Evolutionary conservation across 2,329 filamentous ascomycete genomes (phyloP).

Genomic region (Penicillium sp.): DNA sequence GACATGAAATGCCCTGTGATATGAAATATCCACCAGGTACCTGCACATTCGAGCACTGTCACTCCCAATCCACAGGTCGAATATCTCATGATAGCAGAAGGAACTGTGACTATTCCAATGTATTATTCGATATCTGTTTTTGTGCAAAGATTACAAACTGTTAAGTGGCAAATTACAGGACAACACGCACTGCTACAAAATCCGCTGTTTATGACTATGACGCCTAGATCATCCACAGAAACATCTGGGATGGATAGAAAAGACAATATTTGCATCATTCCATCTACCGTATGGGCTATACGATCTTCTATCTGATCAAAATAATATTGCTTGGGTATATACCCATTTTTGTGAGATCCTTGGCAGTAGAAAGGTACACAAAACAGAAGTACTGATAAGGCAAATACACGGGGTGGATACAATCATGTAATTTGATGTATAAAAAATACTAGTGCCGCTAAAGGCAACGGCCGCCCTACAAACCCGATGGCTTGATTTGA

Average conservation of each 20-base stretch:
- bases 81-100: slow-evolving; percentile 3
- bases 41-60: slow-evolving; percentile 12
- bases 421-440: no score
- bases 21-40: slow-evolving; percentile 17
- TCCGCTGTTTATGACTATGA: slow-evolving; percentile 5
- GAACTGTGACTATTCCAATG: slow-evolving; percentile 4
- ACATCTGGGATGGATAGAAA: slow-evolving; percentile 9
- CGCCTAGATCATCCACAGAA: slow-evolving; percentile 7
- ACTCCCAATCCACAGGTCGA: slow-evolving; percentile 11
- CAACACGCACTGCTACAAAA: slow-evolving; percentile 6
- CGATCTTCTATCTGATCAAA: neutral
- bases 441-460: no score
- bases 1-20: slow-evolving; percentile 19
- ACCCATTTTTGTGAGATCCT: slow-evolving; percentile 11
- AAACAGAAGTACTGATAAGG: slow-evolving; percentile 3
- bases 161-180: slow-evolving; percentile 12
- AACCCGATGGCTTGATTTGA: no score
- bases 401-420: slow-evolving; percentile 3
- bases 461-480: no score
- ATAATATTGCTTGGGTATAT: slow-evolving; percentile 1
- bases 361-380: slow-evolving; percentile 16
- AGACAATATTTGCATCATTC: neutral
- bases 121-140: slow-evolving; percentile 2
- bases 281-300: neutral
- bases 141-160: slow-evolving; percentile 6